A percentile compares a stretch with the other conserved stretches of the same genome.
phyloP scores from a whole-genome alignment of 306 rosid species.

The Medicago ruthenica region DNA sequence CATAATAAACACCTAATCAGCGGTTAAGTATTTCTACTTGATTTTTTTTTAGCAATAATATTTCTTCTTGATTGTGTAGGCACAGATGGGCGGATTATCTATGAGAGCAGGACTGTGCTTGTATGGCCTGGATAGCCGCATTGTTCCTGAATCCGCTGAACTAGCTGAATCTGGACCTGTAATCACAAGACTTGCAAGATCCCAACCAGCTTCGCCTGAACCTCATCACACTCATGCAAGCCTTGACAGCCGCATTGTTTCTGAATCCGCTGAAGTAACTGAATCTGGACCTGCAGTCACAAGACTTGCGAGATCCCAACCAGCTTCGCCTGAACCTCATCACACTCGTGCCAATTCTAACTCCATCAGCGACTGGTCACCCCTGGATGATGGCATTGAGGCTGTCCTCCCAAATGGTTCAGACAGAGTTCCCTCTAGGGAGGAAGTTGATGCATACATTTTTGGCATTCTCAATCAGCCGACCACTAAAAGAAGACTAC shows the following conservation, averaged over 20 bases:
- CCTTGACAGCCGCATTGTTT: constrained; percentile 24
- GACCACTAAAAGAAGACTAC: constrained; percentile 48
- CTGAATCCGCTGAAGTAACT: not conserved
- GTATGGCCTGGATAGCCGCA: constrained; percentile 15
- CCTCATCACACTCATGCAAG: constrained; percentile 7
- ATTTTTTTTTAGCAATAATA: not conserved
- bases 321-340: constrained; percentile 37
- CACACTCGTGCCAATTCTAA: not conserved
- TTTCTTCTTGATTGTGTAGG: constrained; percentile 43
- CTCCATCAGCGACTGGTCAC: constrained; percentile 64
- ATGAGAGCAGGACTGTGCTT: constrained; percentile 35
- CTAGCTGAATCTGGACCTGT: constrained; percentile 33
- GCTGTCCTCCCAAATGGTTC: constrained; percentile 49
- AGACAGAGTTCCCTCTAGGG: constrained; percentile 48
- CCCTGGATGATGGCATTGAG: constrained; percentile 70
- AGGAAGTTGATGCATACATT: constrained; percentile 52
- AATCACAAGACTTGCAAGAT: not conserved
- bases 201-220: constrained; percentile 45
- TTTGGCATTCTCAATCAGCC: constrained; percentile 36
- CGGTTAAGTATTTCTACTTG: not conserved
- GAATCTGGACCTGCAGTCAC: constrained; percentile 6
- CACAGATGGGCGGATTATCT: constrained; percentile 42
- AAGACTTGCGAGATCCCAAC: constrained; percentile 28
- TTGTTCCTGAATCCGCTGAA: constrained; percentile 39
- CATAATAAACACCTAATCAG: constrained; percentile 21